phyloP scores from a whole-genome alignment of 2,329 filamentous ascomycete species.

The Clarireedia paspali region DNA sequence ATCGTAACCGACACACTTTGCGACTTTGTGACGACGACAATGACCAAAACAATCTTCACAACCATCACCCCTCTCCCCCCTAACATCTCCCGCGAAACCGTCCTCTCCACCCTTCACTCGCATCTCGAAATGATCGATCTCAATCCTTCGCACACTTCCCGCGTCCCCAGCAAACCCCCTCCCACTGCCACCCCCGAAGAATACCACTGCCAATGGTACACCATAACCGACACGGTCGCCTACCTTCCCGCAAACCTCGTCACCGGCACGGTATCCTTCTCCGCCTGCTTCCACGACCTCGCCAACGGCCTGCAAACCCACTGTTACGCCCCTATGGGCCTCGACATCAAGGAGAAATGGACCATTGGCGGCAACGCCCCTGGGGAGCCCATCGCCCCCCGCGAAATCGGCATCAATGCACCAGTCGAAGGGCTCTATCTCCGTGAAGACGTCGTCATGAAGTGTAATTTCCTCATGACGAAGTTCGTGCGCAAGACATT shows the following conservation, averaged over 20 bases:
- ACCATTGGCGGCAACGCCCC: constrained; percentile 63
- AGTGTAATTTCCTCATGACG: constrained; percentile 69
- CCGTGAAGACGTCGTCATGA: constrained; percentile 75
- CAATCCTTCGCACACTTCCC: constrained; percentile 51
- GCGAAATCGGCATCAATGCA: constrained; percentile 60
- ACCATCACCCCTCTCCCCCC: constrained; percentile 70
- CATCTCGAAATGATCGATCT: too few relatives aligned
- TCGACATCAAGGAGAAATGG: constrained; percentile 76
- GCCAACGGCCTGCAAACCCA: constrained; percentile 71
- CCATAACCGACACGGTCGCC: constrained; percentile 66
- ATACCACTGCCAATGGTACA: constrained; percentile 67
- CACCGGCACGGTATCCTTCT: constrained; percentile 66
- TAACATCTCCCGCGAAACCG: constrained; percentile 57
- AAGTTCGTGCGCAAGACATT: constrained; percentile 79
- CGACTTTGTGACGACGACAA: constrained; percentile 2
- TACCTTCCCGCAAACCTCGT: constrained; percentile 61
- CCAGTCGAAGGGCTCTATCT: constrained; percentile 68
- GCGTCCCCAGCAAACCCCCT: constrained; percentile 61
- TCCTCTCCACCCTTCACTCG: constrained; percentile 63
- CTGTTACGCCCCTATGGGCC: constrained; percentile 72
- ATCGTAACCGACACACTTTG: too few relatives aligned
- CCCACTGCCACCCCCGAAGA: constrained; percentile 64
- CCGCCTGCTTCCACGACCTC: constrained; percentile 71
- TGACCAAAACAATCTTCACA: constrained; percentile 56
- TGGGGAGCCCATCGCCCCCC: constrained; percentile 57